Percentiles rank a stretch among this genome's conserved stretches.
phyloP scores from a whole-genome alignment of 495 filamentous ascomycete species.

The Chaetomium cochliodes region DNA sequence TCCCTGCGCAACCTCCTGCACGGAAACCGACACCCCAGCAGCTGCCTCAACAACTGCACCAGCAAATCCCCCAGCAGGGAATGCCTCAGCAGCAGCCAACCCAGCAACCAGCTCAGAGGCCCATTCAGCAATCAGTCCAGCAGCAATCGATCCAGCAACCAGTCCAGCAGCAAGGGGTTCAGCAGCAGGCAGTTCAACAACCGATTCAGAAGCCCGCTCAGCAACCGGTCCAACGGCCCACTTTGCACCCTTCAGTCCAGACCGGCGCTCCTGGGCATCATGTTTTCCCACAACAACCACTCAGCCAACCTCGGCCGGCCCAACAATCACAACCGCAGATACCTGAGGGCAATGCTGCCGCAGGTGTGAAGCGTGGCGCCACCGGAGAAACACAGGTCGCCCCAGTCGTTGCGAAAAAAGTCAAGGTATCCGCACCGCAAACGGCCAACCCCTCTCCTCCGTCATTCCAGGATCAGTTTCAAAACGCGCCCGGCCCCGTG shows the following conservation, averaged over 20 bases:
- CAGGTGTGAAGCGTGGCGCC: constrained; percentile 25
- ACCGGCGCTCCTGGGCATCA: not conserved
- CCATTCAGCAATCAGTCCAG: constrained; percentile 16
- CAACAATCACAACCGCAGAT: constrained; percentile 20
- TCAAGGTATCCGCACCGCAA: constrained; percentile 22
- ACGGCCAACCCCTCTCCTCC: not conserved
- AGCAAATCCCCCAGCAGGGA: constrained; percentile 26
- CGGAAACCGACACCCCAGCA: constrained; percentile 26
- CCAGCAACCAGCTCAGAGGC: not conserved
- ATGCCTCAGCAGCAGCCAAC: constrained; percentile 3
- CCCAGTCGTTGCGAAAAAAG: constrained; percentile 27
- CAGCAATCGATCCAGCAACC: constrained; percentile 37
- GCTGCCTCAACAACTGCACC: constrained; percentile 20
- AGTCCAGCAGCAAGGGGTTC: constrained; percentile 17
- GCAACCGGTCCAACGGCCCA: constrained; percentile 10
- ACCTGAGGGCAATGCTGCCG: constrained; percentile 3
- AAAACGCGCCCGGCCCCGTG: not conserved
- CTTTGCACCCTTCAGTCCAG: constrained; percentile 8
- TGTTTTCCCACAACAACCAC: not conserved
- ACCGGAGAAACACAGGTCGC: constrained; percentile 19
- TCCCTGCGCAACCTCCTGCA: constrained; percentile 9
- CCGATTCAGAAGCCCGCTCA: constrained; percentile 10
- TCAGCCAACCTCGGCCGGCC: constrained; percentile 12
- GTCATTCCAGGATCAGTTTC: not conserved
- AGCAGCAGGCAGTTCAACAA: constrained; percentile 4